Conservation (phyloP, 2,329 filamentous ascomycete genomes). For the Fusarium sp. region DNA sequence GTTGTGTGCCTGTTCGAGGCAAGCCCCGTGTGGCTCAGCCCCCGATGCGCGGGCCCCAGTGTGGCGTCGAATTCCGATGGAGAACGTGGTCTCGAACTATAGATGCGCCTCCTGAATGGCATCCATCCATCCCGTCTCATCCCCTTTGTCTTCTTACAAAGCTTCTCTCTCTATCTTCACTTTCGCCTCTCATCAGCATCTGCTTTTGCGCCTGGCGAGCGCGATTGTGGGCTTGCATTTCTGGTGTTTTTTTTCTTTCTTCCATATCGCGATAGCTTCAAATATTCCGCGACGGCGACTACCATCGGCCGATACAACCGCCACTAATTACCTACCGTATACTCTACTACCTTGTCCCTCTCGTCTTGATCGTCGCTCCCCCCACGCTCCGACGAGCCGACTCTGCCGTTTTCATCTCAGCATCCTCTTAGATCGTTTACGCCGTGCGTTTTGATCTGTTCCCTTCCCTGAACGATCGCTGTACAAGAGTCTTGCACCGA, state of each 20-base stretch:
- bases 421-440: background rate
- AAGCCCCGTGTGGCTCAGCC: slow-evolving; percentile 35
- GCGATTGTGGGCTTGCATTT: slow-evolving; percentile 25
- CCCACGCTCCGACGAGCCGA: slow-evolving; percentile 3
- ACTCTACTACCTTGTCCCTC: slow-evolving; percentile 15
- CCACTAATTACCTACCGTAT: slow-evolving; percentile 21
- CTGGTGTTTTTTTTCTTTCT: slow-evolving; percentile 14
- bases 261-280: slow-evolving; percentile 23
- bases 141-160: slow-evolving; percentile 15
- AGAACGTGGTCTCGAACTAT: slow-evolving; percentile 37
- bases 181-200: slow-evolving; percentile 23
- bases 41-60: background rate
- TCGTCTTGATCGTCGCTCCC: slow-evolving; percentile 8
- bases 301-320: slow-evolving; percentile 22
- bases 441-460: background rate
- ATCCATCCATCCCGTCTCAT: slow-evolving; percentile 19
- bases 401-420: background rate
- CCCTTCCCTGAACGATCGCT: background rate
- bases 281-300: slow-evolving; percentile 3
- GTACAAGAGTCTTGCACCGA: background rate
- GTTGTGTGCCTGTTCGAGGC: background rate
- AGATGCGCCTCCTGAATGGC: slow-evolving; percentile 35
- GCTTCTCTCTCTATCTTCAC: slow-evolving; percentile 12
- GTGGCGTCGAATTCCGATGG: slow-evolving; percentile 32
- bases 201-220: slow-evolving; percentile 35